Percentiles rank a stretch among this genome's conserved stretches.
phyloP scores from a whole-genome alignment of 169 alveolate genomes.

The Eimeria tenella region DNA sequence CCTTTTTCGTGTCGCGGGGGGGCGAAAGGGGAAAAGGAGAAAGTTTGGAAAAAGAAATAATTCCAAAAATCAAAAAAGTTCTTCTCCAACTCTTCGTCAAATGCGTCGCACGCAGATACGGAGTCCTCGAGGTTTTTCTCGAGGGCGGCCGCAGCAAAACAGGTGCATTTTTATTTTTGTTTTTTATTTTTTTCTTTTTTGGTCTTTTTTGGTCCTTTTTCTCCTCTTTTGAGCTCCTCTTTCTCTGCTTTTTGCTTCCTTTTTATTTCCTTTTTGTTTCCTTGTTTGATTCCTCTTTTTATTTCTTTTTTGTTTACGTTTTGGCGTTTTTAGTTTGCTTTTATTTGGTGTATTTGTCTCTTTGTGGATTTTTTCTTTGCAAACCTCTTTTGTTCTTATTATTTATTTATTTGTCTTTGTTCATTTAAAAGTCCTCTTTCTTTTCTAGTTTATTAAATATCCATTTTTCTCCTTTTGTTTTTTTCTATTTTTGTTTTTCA shows the following conservation, averaged over 20 bases:
- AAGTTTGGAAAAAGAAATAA: neutral
- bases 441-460: neutral
- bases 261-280: neutral
- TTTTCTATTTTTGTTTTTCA: neutral
- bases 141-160: slow-evolving; percentile 68
- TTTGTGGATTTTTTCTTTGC: neutral
- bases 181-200: neutral
- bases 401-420: neutral
- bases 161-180: neutral
- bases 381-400: neutral
- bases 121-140: slow-evolving; percentile 34
- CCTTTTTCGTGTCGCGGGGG: slow-evolving; percentile 22
- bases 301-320: neutral
- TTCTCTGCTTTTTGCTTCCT: neutral
- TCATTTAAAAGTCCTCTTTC: neutral
- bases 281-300: neutral
- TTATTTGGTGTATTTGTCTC: neutral
- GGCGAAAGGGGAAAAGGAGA: neutral
- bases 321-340: neutral
- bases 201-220: no score
- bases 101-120: slow-evolving; percentile 60
- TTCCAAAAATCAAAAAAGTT: neutral
- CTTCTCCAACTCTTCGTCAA: neutral
- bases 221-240: neutral
- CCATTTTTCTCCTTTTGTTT: neutral